phyloP scores from a whole-genome alignment of 176 grass and related monocot species.

The Raddia distichophylla region DNA sequence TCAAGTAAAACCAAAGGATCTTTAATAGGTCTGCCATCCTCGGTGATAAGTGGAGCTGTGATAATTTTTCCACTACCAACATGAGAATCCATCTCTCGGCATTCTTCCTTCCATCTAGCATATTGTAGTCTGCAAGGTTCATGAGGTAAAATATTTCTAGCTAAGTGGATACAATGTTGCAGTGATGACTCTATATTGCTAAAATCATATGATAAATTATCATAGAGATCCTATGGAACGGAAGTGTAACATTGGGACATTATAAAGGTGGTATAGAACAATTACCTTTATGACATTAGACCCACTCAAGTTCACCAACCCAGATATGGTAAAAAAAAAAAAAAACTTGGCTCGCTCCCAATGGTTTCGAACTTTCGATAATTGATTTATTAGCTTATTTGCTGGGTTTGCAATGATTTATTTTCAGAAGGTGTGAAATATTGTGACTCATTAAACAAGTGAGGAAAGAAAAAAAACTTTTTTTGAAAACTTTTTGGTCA shows the following conservation, averaged over 20 bases:
- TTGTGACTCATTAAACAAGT: neutral
- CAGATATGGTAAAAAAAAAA: neutral
- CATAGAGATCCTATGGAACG: neutral
- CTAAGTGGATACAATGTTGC: conserved; percentile 10
- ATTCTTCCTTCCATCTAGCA: conserved; percentile 93
- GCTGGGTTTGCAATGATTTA: neutral
- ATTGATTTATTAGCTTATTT: neutral
- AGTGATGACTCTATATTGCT: conserved; percentile 10
- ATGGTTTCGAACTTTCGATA: neutral
- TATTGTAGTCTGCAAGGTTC: conserved; percentile 69
- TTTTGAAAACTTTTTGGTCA: neutral
- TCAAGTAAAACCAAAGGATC: conserved; percentile 95
- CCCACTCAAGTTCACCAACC: neutral
- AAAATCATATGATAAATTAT: conserved; percentile 24
- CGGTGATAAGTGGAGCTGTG: conserved; percentile 89
- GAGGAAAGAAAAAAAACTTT: neutral
- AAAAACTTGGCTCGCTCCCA: conserved; percentile 4
- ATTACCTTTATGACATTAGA: conserved; percentile 17
- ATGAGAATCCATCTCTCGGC: conserved; percentile 84
- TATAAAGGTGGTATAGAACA: neutral
- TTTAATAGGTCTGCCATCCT: conserved; percentile 83
- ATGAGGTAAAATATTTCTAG: conserved; percentile 35
- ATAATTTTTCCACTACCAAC: conserved; percentile 93
- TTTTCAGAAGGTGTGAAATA: neutral
- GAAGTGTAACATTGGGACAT: conserved; percentile 3